Evolutionary conservation across 2,329 filamentous ascomycete genomes (phyloP), one percentile per base, ranked within the genome.

Genomic region (Verticillium albo-atrum): DNA sequence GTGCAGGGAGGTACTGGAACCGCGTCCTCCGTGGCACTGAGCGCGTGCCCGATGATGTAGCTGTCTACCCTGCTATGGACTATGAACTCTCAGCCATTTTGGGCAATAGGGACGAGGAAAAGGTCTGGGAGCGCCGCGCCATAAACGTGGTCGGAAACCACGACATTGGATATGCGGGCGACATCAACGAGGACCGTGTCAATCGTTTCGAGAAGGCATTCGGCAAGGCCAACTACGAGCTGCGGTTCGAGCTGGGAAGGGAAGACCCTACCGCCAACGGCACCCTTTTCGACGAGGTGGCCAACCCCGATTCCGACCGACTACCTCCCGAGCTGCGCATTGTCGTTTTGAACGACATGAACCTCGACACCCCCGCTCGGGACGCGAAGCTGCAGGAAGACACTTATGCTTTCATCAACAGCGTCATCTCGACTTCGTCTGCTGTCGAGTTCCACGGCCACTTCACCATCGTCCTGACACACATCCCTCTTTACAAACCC

Each of bases 91-190:
- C 81, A 0, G 82, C 82, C 3, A 73, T 80, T 25, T 70, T 87
- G 4, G 78, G 79, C 42, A 75, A 71, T 1, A 72, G 72, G 6
- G 69, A 77, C 7, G 72, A 79, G 55, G 76, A 77, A 6, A 74
- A 78, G 6, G 73, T 74, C 2, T 98, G 95, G 95, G 75, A 80
- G n/a, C 82, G 79, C 47, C 84, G 89, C 58, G 81, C 97, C 63
- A 92, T 99, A 71, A 96, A 97, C 66, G 86, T 98, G 27, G 92
- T 88, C 0, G 95, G 95, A 1, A 99, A 99, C 70, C 95, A 99
- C 71, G 95, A 99, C 72, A 88, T 99, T 68, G 95, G 95, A 34
- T 99, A 99, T 71, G 92, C 93, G 0, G 95, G 95, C 3, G 95
- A 99, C 72, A 82, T 98, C 62, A 92, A 89, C 47, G 76, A 82